phyloP scores from a whole-genome alignment of 2,329 filamentous ascomycete species.

The Cordyceps cicadae region DNA sequence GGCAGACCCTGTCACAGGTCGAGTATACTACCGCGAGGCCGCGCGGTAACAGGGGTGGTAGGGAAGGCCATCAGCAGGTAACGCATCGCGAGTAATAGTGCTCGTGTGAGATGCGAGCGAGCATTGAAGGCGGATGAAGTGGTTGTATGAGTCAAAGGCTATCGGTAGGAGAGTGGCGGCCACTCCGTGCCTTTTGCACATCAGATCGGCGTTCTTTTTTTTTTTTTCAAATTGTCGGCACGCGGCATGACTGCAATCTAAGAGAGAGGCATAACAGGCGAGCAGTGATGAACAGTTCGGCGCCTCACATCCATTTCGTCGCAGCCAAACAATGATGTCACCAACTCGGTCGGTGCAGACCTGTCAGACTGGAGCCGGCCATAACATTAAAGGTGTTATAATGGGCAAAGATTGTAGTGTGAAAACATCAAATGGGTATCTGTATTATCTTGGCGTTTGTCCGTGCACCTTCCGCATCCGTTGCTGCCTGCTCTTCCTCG shows the following conservation, averaged over 20 bases:
- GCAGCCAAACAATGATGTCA: not conserved
- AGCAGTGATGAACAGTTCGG: not conserved
- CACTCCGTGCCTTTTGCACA: not conserved
- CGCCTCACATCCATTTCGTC: not conserved
- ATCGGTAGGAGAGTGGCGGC: not conserved
- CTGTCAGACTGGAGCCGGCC: not conserved
- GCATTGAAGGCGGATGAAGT: not conserved
- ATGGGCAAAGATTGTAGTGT: not conserved
- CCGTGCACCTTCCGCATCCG: not conserved
- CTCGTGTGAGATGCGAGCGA: not conserved
- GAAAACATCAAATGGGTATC: slow-evolving; percentile 4
- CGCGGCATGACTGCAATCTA: not conserved
- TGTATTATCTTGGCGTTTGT: not conserved
- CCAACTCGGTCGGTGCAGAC: not conserved
- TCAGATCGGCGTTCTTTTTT: not conserved
- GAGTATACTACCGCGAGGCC: not conserved
- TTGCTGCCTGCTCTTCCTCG: not conserved
- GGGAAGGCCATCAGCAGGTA: not conserved
- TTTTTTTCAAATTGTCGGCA: not conserved
- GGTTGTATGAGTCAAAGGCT: not conserved
- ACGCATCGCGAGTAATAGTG: not conserved
- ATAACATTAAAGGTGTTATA: not conserved
- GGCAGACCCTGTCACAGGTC: not conserved
- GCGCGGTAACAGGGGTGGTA: not conserved
- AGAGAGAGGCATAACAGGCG: not conserved